These are phyloP conservation scores for Alternaria gaisen DNA, from an alignment of 2,329 filamentous ascomycete species.

Conservation along the genomic window DNA sequence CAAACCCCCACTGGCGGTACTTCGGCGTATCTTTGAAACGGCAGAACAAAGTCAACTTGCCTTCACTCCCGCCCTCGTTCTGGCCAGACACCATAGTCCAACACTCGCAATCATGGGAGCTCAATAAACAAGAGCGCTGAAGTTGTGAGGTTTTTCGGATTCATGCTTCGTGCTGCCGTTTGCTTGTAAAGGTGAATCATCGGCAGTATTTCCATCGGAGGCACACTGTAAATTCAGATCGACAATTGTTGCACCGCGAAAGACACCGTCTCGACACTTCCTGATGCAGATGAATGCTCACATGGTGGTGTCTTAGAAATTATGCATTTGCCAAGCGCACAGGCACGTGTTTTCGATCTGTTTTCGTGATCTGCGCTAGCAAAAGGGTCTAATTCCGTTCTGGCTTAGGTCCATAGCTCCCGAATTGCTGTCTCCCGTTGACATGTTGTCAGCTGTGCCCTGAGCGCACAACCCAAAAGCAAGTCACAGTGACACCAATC, in stretches of 20 bases:
- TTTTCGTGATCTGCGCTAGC: conserved; percentile 9
- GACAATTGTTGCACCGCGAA: not conserved
- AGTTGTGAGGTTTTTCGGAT: not conserved
- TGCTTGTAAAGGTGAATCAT: not conserved
- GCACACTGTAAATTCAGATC: conserved; percentile 3
- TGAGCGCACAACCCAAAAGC: not conserved
- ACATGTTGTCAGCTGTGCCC: not conserved
- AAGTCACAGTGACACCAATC: not conserved
- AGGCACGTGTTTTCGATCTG: conserved; percentile 2
- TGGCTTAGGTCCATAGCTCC: not conserved
- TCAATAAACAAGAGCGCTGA: not conserved
- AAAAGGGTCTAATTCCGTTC: not conserved
- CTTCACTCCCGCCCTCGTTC: conserved; percentile 1
- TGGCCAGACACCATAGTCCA: not conserved
- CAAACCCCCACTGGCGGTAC: conserved; percentile 4
- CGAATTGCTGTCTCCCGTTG: conserved; percentile 2
- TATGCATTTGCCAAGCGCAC: conserved; percentile 4
- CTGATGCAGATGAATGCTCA: not conserved
- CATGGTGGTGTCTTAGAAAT: not conserved
- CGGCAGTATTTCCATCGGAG: not conserved
- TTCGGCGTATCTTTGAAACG: conserved; percentile 3
- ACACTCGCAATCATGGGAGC: not conserved
- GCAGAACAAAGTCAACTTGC: not conserved
- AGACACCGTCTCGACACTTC: conserved; percentile 2
- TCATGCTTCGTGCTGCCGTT: not conserved